Conservation (phyloP, 2,329 filamentous ascomycete genomes). For the Pseudogymnoascus sp. region DNA sequence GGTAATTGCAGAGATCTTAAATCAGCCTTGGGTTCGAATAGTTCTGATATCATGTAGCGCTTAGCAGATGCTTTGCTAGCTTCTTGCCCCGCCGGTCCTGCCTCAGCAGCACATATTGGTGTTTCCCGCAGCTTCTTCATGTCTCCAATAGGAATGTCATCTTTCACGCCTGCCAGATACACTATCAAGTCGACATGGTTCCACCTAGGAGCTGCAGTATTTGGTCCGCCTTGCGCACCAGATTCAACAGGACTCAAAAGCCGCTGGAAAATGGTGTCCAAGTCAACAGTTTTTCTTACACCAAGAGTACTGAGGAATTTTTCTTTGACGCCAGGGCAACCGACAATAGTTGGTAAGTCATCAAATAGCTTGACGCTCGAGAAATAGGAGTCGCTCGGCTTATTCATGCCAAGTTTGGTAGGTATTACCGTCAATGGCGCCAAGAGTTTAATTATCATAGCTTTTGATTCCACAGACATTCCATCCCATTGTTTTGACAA, state of each 20-base stretch:
- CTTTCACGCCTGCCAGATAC: conserved; percentile 81
- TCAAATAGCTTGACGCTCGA: conserved; percentile 90
- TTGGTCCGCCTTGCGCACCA: conserved; percentile 35
- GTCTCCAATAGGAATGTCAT: conserved; percentile 80
- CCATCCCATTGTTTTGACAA: conserved; percentile 87
- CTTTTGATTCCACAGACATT: conserved; percentile 58
- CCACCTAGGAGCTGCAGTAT: conserved; percentile 54
- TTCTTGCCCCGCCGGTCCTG: conserved; percentile 47
- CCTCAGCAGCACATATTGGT: conserved; percentile 74
- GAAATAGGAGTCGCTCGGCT: conserved; percentile 82
- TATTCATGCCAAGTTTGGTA: conserved; percentile 83
- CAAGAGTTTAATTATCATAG: conserved; percentile 56
- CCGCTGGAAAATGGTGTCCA: conserved; percentile 86
- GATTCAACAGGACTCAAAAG: conserved; percentile 57
- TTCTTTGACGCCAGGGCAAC: conserved; percentile 74
- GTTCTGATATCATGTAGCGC: conserved; percentile 65
- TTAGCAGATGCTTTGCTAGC: conserved; percentile 41
- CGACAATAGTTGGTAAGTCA: conserved; percentile 74
- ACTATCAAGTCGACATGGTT: conserved; percentile 92
- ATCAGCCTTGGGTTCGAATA: conserved; percentile 70
- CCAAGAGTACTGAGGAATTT: conserved; percentile 78
- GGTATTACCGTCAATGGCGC: conserved; percentile 69
- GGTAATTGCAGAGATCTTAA: conserved; percentile 64
- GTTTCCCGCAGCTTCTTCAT: conserved; percentile 69
- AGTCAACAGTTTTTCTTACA: conserved; percentile 88